Evolutionary conservation across 768 basidiomycete species (phyloP), one percentile per base, ranked within the genome.

Genomic region (Termitomyces sp.): DNA sequence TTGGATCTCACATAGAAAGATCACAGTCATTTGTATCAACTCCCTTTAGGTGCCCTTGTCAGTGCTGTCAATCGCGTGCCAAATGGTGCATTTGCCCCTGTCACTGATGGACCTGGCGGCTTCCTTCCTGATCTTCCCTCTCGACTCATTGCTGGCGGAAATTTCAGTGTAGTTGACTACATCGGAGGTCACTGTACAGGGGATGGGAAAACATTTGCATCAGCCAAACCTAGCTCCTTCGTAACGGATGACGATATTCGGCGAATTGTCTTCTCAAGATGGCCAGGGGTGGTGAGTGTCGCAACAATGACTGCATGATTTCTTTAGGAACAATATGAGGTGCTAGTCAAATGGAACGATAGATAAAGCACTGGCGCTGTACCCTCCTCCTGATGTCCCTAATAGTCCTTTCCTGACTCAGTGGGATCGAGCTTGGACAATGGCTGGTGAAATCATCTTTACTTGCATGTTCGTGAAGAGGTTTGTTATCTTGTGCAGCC

Each of bases 171-270:
- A 9, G 71, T 76, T 2, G 72, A 76, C 9, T 71, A 73, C 39
- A 64, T 73, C 8, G 76, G 71, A n/a, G 76, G 76, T 5, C 77
- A 79, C 56, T 78, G 76, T 53, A 74, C 75, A 0, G 76, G 76
- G 18, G 77, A 79, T 53, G 76, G 77, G 5, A 73, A 70, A 33
- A 76, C 76, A 4, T 79, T 79, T 55, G 75, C 72, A 5, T 71
- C 66, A 14, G 75, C 74, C 14, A 65, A 63, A 26, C 76, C 78
- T 0, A 63, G 63, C 4, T 68, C 75, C 5, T 74, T 78, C 43
- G 61, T 70, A 7, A 76, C 75, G 4, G 76, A 77, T n/a, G 74
- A 73, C 4, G 75, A 79, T 56, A 65, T 78, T 9, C 67, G 72
- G 14, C 60, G 62, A n/a, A 54, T 70, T 8, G 65, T 74, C 6